Evolutionary conservation across 1,284 basidiomycete genomes (phyloP), one percentile per base, ranked within the genome.

Genomic region (Tilletiopsis washingtonensis): DNA sequence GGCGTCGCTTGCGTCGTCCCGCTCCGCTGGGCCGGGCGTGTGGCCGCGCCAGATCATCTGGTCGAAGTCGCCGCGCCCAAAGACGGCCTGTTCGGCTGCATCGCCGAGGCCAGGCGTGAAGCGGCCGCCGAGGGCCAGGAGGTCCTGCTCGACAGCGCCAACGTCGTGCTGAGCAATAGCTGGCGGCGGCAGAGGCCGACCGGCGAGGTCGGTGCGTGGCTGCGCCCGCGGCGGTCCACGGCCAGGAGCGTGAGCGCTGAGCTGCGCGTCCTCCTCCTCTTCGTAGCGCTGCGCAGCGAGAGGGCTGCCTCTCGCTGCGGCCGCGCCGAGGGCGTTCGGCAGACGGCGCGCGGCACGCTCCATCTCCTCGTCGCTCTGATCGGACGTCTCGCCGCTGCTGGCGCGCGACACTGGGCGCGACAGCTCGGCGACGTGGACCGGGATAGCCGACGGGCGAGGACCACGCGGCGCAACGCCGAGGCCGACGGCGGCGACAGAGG

Each of bases 111-210:
- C 54, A 12, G 60, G 57, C 12, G 60, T 62, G n/a, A 62, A 55
- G 29, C 58, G 49, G 11, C 60, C 62, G 9, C 61, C 61, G 12
- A 54, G 51, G 32, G 55, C 62, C 26, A 63, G 48, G 36, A 61
- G 48, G 26, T 62, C 59, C 26, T 58, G 56, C 9, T 61, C 53
- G 24, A 47, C 57, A n/a, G 39, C 46, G 2, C 24, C 45, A 15
- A 47, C 40, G 45, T 49, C 59, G 49, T 49, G 43, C 56, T 38
- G 50, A 25, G 65, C 67, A 40, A 71, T 71, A 20, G 69, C 63
- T 0, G 68, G 68, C 32, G 67, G 64, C 23, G 67, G 68, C 45
- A 71, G 47, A 1, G 64, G 60, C 4, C 62, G 43, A 29, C 65
- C 62, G 20, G 64, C 59, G 9, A 63, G 49, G 34, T 64, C 64